Percentiles rank a stretch among this genome's conserved stretches.
These are phyloP conservation scores for Schizosaccharomyces versatilis DNA, from an alignment of 1,139 yeast species.

Conservation along the genomic window DNA sequence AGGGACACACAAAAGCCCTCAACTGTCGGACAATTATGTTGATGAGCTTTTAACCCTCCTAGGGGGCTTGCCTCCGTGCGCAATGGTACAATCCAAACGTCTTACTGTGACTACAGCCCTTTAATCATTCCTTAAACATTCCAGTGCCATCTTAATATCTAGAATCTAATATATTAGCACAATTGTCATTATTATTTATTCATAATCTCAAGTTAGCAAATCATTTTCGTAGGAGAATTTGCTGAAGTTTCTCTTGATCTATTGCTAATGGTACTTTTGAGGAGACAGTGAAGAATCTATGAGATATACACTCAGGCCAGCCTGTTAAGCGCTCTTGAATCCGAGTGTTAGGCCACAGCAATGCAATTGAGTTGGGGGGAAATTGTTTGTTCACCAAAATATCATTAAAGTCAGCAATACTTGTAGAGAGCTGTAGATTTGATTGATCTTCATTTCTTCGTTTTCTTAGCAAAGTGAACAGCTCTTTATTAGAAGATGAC, in stretches of 20 bases:
- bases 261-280: constrained; percentile 89
- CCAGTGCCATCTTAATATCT: too few relatives aligned
- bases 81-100: constrained; percentile 70
- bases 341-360: neutral
- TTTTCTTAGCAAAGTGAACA: neutral
- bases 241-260: constrained; percentile 76
- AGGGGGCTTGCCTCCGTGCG: constrained; percentile 54
- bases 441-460: neutral
- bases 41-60: constrained; percentile 63
- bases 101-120: constrained; percentile 87
- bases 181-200: too few relatives aligned
- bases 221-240: constrained; percentile 77
- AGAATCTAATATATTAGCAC: too few relatives aligned
- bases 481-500: neutral
- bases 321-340: too few relatives aligned
- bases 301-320: too few relatives aligned
- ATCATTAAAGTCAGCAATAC: neutral
- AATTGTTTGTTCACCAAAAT: neutral
- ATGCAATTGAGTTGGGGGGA: neutral
- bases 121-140: constrained; percentile 16
- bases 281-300: constrained; percentile 22
- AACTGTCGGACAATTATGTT: constrained; percentile 51
- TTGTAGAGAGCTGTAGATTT: neutral
- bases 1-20: constrained; percentile 53
- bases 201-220: too few relatives aligned